These are phyloP conservation scores for Epichloe sp. DNA, from an alignment of 2,329 filamentous ascomycete genomes.

Conservation along the genomic window DNA sequence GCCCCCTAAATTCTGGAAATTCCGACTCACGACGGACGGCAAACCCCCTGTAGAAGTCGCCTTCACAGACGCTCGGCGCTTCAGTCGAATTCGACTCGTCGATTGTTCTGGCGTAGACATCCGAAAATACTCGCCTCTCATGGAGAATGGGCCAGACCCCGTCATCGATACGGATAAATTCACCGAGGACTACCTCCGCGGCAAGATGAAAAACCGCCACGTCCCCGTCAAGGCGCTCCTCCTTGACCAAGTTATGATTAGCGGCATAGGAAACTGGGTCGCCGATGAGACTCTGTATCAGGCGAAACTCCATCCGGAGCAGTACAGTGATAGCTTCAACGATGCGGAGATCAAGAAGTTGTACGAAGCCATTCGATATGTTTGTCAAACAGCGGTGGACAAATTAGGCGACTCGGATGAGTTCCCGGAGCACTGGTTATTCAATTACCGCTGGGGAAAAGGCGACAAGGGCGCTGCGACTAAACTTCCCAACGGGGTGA, in stretches of 20 bases:
- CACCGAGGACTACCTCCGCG: slow-evolving; percentile 60
- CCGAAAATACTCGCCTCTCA: slow-evolving; percentile 61
- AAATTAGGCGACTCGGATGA: slow-evolving; percentile 67
- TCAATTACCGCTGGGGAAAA: slow-evolving; percentile 81
- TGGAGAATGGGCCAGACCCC: slow-evolving; percentile 89
- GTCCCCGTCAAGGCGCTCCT: slow-evolving; percentile 84
- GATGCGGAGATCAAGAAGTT: slow-evolving; percentile 59
- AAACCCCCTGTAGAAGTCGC: slow-evolving; percentile 49
- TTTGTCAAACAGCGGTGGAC: slow-evolving; percentile 70
- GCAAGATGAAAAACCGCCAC: slow-evolving; percentile 59
- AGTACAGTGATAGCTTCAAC: slow-evolving; percentile 73
- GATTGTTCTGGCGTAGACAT: slow-evolving; percentile 69
- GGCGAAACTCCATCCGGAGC: slow-evolving; percentile 78
- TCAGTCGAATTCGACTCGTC: slow-evolving; percentile 69
- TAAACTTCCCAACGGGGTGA: slow-evolving; percentile 69
- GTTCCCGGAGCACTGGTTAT: slow-evolving; percentile 81
- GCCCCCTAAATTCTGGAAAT: slow-evolving; percentile 89
- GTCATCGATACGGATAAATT: slow-evolving; percentile 68
- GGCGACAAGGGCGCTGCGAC: slow-evolving; percentile 60
- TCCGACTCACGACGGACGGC: slow-evolving; percentile 54
- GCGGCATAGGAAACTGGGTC: slow-evolving; percentile 95
- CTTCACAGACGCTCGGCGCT: slow-evolving; percentile 71
- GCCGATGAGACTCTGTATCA: slow-evolving; percentile 90
- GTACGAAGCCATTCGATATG: slow-evolving; percentile 59
- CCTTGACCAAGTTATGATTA: slow-evolving; percentile 77